A percentile compares a stretch with the other conserved stretches of the same genome.
These are phyloP conservation scores for Thelephora terrestris DNA, from an alignment of 1,284 basidiomycete species.

Conservation along the genomic window DNA sequence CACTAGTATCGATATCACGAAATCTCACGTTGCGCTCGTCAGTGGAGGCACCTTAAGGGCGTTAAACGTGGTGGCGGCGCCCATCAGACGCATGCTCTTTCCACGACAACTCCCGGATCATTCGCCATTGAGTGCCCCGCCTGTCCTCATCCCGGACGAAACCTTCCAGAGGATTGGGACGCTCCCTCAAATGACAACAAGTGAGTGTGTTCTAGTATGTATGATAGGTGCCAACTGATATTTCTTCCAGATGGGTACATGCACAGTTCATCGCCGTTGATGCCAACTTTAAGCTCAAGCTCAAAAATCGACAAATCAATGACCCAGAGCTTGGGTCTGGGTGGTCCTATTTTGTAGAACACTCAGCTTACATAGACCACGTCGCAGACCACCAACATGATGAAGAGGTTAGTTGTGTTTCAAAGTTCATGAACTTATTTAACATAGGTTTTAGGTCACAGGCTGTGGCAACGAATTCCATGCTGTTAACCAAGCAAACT, in stretches of 20 bases:
- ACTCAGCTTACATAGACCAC: background rate
- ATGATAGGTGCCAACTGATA: background rate
- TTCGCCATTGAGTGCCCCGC: constrained; percentile 25
- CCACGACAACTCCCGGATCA: constrained; percentile 16
- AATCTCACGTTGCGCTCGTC: constrained; percentile 17
- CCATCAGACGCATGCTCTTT: constrained; percentile 9
- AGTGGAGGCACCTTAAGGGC: constrained; percentile 23
- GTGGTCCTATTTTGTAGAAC: background rate
- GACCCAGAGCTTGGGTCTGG: background rate
- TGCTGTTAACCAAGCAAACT: constrained; percentile 12
- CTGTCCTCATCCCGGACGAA: constrained; percentile 24
- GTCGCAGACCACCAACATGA: background rate
- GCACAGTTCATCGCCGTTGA: background rate
- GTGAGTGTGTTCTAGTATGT: constrained; percentile 7
- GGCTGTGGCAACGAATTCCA: constrained; percentile 1
- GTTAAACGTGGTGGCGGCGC: constrained; percentile 20
- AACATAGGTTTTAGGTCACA: background rate
- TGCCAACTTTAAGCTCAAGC: background rate
- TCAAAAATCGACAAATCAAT: background rate
- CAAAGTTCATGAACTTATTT: background rate
- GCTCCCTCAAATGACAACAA: constrained; percentile 7
- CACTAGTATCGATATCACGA: constrained; percentile 18
- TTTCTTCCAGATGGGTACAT: background rate
- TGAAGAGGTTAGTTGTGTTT: background rate
- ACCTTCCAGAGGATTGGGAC: constrained; percentile 22